Evolutionary conservation across 2,329 filamentous ascomycete genomes (phyloP).

Genomic region (Ophiostoma populinum): DNA sequence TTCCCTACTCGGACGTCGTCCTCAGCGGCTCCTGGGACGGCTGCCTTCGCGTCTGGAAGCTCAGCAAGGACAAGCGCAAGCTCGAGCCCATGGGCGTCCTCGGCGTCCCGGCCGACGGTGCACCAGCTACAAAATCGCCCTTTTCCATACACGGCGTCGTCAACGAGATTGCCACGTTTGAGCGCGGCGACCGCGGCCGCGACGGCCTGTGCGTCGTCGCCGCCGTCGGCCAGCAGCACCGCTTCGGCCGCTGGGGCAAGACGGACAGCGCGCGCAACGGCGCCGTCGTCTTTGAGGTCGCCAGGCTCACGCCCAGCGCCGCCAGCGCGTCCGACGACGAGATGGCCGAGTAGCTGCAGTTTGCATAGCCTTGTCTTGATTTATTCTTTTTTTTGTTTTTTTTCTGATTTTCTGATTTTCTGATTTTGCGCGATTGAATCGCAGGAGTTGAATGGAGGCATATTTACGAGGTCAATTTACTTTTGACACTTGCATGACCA

Average conservation of each 20-base stretch:
- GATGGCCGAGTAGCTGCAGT: slow-evolving; percentile 6
- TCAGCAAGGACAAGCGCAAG: slow-evolving; percentile 66
- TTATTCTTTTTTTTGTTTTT: slow-evolving; percentile 1
- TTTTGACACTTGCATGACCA: too few species aligned
- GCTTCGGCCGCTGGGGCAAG: slow-evolving; percentile 67
- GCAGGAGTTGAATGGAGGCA: slow-evolving; percentile 1
- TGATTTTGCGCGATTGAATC: background rate
- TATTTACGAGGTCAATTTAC: background rate
- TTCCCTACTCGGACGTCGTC: slow-evolving; percentile 82
- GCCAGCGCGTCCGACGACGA: slow-evolving; percentile 3
- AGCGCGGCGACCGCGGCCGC: slow-evolving; percentile 60
- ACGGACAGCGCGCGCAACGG: slow-evolving; percentile 53
- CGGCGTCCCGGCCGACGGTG: slow-evolving; percentile 16
- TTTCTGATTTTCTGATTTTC: background rate
- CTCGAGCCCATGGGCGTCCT: slow-evolving; percentile 58
- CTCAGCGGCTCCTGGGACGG: slow-evolving; percentile 93
- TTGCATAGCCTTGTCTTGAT: slow-evolving; percentile 6
- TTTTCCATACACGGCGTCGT: slow-evolving; percentile 44
- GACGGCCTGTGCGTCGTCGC: slow-evolving; percentile 69
- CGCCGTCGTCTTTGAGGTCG: slow-evolving; percentile 71
- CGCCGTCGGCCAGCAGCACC: slow-evolving; percentile 74
- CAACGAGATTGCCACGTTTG: slow-evolving; percentile 77
- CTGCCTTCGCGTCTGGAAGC: slow-evolving; percentile 65
- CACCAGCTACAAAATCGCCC: slow-evolving; percentile 7
- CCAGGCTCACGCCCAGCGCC: background rate